phyloP scores from a whole-genome alignment of 495 filamentous ascomycete species.

The Tetracladium marchalianum region DNA sequence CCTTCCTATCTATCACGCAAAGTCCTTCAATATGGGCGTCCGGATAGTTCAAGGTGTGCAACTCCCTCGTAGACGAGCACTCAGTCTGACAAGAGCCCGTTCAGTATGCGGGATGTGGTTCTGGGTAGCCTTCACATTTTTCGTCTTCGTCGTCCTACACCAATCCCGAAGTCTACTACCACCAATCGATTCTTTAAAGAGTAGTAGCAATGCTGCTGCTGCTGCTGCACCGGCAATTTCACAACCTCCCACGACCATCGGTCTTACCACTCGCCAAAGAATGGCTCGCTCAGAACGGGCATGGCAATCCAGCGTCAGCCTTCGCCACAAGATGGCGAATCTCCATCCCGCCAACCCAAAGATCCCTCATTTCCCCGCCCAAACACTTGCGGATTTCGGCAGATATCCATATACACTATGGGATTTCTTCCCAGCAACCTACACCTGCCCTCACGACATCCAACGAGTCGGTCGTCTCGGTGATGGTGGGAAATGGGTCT shows the following conservation, averaged over 20 bases:
- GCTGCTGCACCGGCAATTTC: neutral
- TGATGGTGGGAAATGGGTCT: conserved; percentile 28
- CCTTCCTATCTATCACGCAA: no score
- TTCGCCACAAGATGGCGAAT: conserved; percentile 11
- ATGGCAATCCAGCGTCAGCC: conserved; percentile 8
- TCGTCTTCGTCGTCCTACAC: conserved; percentile 8
- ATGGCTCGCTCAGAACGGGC: conserved; percentile 10
- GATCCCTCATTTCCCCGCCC: conserved; percentile 12
- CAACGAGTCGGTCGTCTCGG: conserved; percentile 23
- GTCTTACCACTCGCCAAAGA: conserved; percentile 9
- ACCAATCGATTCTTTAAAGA: neutral
- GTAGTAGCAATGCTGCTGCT: neutral
- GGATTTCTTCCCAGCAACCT: conserved; percentile 24
- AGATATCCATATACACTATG: conserved; percentile 23
- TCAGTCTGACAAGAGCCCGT: neutral
- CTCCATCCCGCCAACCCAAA: conserved; percentile 3
- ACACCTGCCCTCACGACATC: conserved; percentile 24
- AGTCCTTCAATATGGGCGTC: conserved; percentile 7
- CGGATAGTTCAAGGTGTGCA: conserved; percentile 10
- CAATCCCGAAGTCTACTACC: conserved; percentile 5
- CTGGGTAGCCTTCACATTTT: conserved; percentile 11
- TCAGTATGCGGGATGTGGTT: conserved; percentile 14
- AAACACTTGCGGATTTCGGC: conserved; percentile 5
- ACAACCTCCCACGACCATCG: neutral
- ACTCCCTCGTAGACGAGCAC: neutral